A percentile compares a stretch with the other conserved stretches of the same genome.
phyloP scores from a whole-genome alignment of 352 stramenopile genomes.

The Pythium graminicola region DNA sequence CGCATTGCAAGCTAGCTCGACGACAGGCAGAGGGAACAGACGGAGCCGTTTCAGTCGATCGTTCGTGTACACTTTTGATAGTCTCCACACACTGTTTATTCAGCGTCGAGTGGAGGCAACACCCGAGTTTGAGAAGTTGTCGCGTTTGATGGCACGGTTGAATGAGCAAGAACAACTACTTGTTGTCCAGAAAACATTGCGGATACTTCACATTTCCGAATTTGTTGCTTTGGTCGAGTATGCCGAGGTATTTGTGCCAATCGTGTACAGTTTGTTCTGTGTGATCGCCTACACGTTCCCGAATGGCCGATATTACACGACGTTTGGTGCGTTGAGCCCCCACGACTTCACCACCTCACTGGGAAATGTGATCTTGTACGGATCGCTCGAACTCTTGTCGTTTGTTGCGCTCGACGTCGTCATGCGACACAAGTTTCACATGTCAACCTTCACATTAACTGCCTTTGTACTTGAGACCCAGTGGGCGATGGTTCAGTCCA shows the following conservation, averaged over 20 bases:
- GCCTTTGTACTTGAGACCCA: conserved; percentile 28
- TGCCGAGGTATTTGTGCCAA: conserved; percentile 27
- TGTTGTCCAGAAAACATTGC: conserved; percentile 20
- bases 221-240: conserved; percentile 34
- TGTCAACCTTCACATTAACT: conserved; percentile 16
- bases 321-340: conserved; percentile 4
- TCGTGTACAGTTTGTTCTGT: conserved; percentile 31
- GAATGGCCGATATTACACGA: conserved; percentile 24
- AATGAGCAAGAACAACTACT: conserved; percentile 12
- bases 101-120: not conserved
- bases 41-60: not conserved
- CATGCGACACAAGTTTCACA: conserved; percentile 8
- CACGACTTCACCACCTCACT: conserved; percentile 4
- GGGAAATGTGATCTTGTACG: conserved; percentile 21
- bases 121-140: not conserved
- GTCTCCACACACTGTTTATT: not conserved
- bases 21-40: too few relatives aligned
- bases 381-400: conserved; percentile 18
- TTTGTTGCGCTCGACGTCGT: conserved; percentile 18
- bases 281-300: conserved; percentile 26
- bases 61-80: not conserved
- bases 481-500: conserved; percentile 25
- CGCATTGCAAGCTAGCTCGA: too few relatives aligned
- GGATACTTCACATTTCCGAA: conserved; percentile 27
- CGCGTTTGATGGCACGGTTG: not conserved